phyloP scores from a whole-genome alignment of 2,329 filamentous ascomycete genomes.

The Aplosporella prunicola region DNA sequence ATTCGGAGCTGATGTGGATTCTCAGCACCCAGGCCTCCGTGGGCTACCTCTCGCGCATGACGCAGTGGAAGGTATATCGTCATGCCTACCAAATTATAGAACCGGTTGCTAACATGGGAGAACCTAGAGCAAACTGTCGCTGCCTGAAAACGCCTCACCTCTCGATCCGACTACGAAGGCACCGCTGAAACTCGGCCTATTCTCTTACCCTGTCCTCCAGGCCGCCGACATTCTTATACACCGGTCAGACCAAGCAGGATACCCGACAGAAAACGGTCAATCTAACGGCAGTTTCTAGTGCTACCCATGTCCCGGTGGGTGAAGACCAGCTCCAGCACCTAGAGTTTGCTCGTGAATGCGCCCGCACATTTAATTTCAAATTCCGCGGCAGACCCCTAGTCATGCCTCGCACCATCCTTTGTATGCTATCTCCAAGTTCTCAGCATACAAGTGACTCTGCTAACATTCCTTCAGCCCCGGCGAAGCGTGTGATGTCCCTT shows the following conservation, averaged over 20 bases:
- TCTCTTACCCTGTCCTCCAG: constrained; percentile 92
- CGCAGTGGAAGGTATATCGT: constrained; percentile 83
- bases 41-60: constrained; percentile 96
- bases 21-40: constrained; percentile 84
- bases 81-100: too few relatives aligned
- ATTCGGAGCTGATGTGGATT: constrained; percentile 95
- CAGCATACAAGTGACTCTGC: constrained; percentile 22
- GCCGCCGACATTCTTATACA: constrained; percentile 91
- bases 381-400: constrained; percentile 61
- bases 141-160: constrained; percentile 49
- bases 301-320: constrained; percentile 94
- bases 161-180: constrained; percentile 49
- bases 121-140: constrained; percentile 63
- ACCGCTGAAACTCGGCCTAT: constrained; percentile 74
- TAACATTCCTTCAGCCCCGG: too few relatives aligned
- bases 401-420: constrained; percentile 29
- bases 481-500: constrained; percentile 84
- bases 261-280: constrained; percentile 31
- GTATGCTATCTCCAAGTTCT: constrained; percentile 14
- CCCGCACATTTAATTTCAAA: constrained; percentile 73
- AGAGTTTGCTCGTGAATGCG: constrained; percentile 82
- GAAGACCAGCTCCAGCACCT: constrained; percentile 91
- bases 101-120: constrained; percentile 13
- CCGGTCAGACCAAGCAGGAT: too few relatives aligned
- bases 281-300: constrained; percentile 29